Conservation (phyloP, 352 stramenopile species). For the Aphanomyces cochlioides region DNA sequence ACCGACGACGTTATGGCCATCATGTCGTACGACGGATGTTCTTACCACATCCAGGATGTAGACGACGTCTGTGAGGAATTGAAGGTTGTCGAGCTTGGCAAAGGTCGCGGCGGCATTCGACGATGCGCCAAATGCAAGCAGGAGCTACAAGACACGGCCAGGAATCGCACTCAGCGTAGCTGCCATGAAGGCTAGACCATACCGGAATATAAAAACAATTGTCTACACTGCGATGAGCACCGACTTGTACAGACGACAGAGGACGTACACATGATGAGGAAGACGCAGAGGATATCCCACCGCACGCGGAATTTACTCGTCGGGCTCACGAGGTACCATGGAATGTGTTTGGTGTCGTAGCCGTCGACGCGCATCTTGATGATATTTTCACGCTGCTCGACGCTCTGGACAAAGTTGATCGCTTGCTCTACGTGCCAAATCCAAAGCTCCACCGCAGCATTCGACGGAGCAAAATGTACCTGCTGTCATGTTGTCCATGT, state of each 20-base stretch:
- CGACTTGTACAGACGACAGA: neutral
- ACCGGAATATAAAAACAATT: conserved; percentile 73
- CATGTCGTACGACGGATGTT: neutral
- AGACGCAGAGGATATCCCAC: conserved; percentile 69
- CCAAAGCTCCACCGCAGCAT: conserved; percentile 2
- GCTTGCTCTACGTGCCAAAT: conserved; percentile 48
- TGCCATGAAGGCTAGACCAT: conserved; percentile 10
- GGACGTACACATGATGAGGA: conserved; percentile 65
- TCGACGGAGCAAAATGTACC: conserved; percentile 39
- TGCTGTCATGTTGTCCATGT: conserved; percentile 80
- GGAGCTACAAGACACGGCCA: conserved; percentile 47
- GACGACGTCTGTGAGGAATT: conserved; percentile 59
- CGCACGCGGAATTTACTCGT: conserved; percentile 68
- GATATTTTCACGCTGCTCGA: conserved; percentile 73
- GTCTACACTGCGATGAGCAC: conserved; percentile 36
- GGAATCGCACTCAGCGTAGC: neutral
- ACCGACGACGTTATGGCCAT: neutral
- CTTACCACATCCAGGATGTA: conserved; percentile 50
- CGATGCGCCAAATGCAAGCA: conserved; percentile 49
- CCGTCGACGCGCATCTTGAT: conserved; percentile 85
- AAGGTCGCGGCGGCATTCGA: conserved; percentile 30
- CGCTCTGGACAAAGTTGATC: conserved; percentile 69
- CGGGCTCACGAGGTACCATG: conserved; percentile 69
- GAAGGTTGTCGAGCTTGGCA: conserved; percentile 46
- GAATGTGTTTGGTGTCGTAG: conserved; percentile 79